Base-by-base conservation (phyloP, 345 rosid species). In the Sisymbrium altissimum region DNA sequence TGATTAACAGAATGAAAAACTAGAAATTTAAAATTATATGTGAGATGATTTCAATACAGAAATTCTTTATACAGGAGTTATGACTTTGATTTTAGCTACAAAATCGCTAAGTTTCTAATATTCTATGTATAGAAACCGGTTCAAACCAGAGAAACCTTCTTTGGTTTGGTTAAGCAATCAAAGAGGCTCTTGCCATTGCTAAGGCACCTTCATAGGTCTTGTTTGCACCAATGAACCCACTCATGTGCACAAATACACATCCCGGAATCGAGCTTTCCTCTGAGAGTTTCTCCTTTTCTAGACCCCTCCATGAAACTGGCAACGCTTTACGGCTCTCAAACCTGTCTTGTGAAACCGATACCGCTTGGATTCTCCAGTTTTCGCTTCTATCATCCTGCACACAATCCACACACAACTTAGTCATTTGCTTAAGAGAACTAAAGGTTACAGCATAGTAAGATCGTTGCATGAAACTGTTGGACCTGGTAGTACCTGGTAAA, bases 321-420 rank as follows among this genome's bases (percentile, higher is more conserved):
- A 93, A 89, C 62, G 96, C 82, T 82, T 83, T 89, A 69, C 98
- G 82, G 81, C 91, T 88, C 74, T 88, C 91, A 53, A 93, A 91
- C 50, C 83, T 86, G 61, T 82, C 92, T 2, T 89, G 88, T 72
- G 98, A 79, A 60, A 88, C 78, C 4, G 89, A 86, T 76, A 89
- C 95, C 8, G 96, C 93, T 80, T 88, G 95, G 27, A 94, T 70
- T 77, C 92, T 78, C 97, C 98, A 90, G n/a, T 77, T 66, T 52
- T 82, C 84, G 80, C 88, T 86, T 82, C 98, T 77, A 55, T 90
- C 94, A 59, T 89, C 98, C 98, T 90, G 85, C 76, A 83, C 58
- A 44, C 4, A 38, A 46, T 12, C 41, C 66, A 29, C 15, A 69
- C 7, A 46, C 52, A 46, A 71, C 25, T 39, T 62, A 58, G 44